Evolutionary conservation across 78 protist species (phyloP).

Genomic region (Monocercomonoides exilis): DNA sequence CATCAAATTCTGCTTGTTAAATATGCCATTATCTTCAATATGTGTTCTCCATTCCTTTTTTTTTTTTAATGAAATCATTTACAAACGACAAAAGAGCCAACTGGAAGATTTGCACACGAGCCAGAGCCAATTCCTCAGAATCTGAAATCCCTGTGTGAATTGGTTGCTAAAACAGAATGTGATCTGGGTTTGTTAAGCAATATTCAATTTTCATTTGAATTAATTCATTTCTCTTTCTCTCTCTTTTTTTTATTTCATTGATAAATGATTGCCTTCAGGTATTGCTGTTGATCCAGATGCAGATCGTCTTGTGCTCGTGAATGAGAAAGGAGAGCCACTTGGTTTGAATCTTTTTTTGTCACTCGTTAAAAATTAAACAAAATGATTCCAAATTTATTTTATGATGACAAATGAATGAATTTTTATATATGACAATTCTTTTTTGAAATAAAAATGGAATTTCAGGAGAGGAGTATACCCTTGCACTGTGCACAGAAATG

Average conservation of each 20-base stretch:
- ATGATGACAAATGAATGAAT: not conserved
- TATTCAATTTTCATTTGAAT: not conserved
- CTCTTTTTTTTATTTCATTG: not conserved
- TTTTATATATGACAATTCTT: not conserved
- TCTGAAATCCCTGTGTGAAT: slow-evolving; percentile 15
- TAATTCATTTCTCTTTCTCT: not conserved
- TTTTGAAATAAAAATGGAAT: not conserved
- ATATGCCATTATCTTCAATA: not conserved
- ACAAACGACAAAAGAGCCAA: slow-evolving; percentile 3
- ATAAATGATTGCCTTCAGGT: not conserved
- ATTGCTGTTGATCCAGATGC: slow-evolving; percentile 51
- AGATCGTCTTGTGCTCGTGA: slow-evolving; percentile 34
- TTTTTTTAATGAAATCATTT: not conserved
- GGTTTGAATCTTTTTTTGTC: not conserved
- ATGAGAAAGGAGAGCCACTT: slow-evolving; percentile 12
- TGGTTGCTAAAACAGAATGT: not conserved
- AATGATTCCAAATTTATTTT: not conserved
- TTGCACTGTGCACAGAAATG: slow-evolving; percentile 25
- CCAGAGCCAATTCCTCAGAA: slow-evolving; percentile 43
- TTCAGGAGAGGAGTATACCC: slow-evolving; percentile 40
- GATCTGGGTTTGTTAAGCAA: slow-evolving; percentile 9
- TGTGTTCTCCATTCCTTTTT: not conserved
- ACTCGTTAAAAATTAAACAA: not conserved
- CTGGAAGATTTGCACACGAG: slow-evolving; percentile 25
- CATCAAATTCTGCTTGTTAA: not conserved